These are phyloP conservation scores for Alternaria consortialis DNA, from an alignment of 2,329 filamentous ascomycete genomes.

Conservation along the genomic window DNA sequence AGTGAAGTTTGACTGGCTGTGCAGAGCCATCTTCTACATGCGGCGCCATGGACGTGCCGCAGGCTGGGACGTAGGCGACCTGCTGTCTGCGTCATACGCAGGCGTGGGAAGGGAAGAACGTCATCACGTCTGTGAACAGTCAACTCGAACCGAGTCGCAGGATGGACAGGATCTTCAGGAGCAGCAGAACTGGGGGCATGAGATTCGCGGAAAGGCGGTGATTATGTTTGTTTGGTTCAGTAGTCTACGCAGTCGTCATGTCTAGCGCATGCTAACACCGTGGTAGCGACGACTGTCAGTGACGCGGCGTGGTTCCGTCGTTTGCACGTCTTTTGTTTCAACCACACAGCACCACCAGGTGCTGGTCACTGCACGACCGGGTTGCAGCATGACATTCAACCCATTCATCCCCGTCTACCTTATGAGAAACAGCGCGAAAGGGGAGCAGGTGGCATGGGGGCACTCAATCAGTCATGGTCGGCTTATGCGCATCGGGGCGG, in stretches of 20 bases:
- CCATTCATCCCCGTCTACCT: constrained; percentile 9
- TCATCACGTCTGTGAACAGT: constrained; percentile 11
- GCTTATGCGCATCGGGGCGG: constrained; percentile 17
- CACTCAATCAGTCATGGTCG: constrained; percentile 1
- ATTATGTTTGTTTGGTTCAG: constrained; percentile 13
- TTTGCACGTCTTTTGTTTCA: constrained; percentile 30
- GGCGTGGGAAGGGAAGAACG: constrained; percentile 4
- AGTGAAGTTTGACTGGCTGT: constrained; percentile 22
- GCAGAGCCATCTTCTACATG: constrained; percentile 8
- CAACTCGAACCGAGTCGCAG: constrained; percentile 7
- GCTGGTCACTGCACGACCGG: constrained; percentile 16
- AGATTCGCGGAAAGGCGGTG: constrained; percentile 3
- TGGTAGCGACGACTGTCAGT: constrained; percentile 13
- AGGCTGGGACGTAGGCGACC: background rate
- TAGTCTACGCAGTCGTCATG: background rate
- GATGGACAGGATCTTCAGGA: constrained; percentile 3
- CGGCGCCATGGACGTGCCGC: constrained; percentile 13
- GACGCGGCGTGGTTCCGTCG: constrained; percentile 18
- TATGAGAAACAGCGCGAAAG: constrained; percentile 19
- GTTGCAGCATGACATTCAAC: constrained; percentile 10
- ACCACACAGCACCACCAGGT: constrained; percentile 10
- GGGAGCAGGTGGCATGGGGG: constrained; percentile 7
- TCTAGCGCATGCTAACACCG: background rate
- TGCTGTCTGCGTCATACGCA: constrained; percentile 16
- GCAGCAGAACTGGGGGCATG: background rate